Evolutionary conservation across 2,329 filamentous ascomycete species (phyloP), one percentile per base, ranked within the genome.

Genomic region (Colletotrichum higginsianum): DNA sequence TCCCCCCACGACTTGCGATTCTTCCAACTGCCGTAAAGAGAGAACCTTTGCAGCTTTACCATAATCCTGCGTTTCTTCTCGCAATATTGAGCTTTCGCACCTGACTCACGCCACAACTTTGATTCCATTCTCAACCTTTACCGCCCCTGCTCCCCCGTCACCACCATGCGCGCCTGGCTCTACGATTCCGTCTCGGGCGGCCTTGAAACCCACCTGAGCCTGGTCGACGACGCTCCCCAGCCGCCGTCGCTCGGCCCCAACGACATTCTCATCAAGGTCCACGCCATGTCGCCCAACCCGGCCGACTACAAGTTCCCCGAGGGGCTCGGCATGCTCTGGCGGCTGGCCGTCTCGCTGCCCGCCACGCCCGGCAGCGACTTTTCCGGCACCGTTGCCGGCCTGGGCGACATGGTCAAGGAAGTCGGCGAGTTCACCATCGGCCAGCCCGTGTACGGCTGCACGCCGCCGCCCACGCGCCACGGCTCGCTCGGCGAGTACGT

Each of bases 291-390:
- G 30, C 77, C 92, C 74, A 93, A 92, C 77, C 90, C 90, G 0
- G 87, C 87, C 38, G 91, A 93, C 83, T 88, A 90, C 84, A 93
- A 93, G 79, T 74, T 88, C 2, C 83, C 88, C 12, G 90, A 92
- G 76, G 47, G 56, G 13, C 23, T 81, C 3, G 80, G 85, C 38
- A 79, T 84, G 0, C 66, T 87, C 7, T 78, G 78, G 2, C 80
- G 82, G 4, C 72, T 83, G 26, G 47, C 84, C 1, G 78, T 86
- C 58, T 76, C 79, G 30, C 79, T 78, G 6, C 84, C 86, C 0
- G 85, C 84, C 2, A 83, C 83, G 1, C 88, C 88, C 0, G 85
- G 86, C 0, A 80, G 86, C 76, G 87, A 89, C 77, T 88, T 86
- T 66, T 82, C 80, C 69, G 86, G 86, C 0, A 81, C 82, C 11